A percentile compares a stretch with the other conserved stretches of the same genome.
Conservation (phyloP, 2,329 filamentous ascomycete genomes). For the Penicillium sp. region DNA sequence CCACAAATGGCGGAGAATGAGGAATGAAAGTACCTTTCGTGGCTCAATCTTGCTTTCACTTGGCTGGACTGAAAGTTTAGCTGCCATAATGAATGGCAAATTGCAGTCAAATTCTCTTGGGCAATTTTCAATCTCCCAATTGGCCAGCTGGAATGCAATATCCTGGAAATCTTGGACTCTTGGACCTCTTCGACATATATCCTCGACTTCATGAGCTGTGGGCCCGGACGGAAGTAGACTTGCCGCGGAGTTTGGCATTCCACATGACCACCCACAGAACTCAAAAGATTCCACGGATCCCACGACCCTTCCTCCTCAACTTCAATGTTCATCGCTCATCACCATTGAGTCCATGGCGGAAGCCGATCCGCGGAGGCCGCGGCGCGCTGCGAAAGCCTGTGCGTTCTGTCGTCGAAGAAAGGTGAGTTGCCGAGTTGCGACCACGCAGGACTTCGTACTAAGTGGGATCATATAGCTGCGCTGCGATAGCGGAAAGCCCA, state of each 20-base stretch:
- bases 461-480: constrained; percentile 13
- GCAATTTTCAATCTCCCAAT: neutral
- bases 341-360: constrained; percentile 10
- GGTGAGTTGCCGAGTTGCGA: constrained; percentile 7
- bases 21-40: neutral
- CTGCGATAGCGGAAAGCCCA: constrained; percentile 17
- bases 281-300: neutral
- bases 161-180: neutral
- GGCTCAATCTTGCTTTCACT: neutral
- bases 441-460: neutral
- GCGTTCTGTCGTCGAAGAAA: constrained; percentile 22
- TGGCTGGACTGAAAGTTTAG: neutral
- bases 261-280: neutral
- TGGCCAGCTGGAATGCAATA: neutral
- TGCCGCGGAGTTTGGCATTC: constrained; percentile 11
- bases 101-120: neutral
- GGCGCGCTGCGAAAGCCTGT: constrained; percentile 21
- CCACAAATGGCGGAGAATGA: neutral
- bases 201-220: neutral
- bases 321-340: neutral
- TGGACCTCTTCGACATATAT: neutral
- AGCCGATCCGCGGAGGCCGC: constrained; percentile 5
- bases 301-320: neutral
- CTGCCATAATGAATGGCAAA: neutral
- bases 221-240: constrained; percentile 11